Evolutionary conservation across 139 green algal species (phyloP).

Genomic region (Chlamydomonas incerta): DNA sequence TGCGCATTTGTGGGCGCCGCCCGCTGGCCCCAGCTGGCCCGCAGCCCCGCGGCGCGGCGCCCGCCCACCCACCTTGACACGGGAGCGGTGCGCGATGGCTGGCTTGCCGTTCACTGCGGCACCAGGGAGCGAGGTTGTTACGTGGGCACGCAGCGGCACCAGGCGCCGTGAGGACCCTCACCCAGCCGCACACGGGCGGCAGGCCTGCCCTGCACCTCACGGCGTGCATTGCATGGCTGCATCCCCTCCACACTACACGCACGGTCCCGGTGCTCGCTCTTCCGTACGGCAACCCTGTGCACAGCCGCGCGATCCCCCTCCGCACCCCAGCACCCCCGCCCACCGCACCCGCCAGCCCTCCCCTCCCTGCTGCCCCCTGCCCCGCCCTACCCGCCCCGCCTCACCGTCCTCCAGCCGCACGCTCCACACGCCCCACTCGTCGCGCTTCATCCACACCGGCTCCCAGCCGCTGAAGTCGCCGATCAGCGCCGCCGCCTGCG

Average conservation of each 20-base stretch:
- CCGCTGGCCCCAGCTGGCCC: too few species aligned
- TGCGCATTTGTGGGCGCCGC: too few species aligned
- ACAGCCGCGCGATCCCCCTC: neutral
- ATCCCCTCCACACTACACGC: too few species aligned
- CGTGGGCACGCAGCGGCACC: too few species aligned
- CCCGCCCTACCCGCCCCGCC: neutral
- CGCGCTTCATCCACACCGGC: constrained; percentile 73
- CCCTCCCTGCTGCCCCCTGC: neutral
- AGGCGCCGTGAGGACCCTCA: too few species aligned
- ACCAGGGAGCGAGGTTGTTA: neutral
- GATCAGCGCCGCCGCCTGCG: constrained; percentile 74
- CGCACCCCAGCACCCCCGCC: neutral
- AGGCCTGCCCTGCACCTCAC: too few species aligned
- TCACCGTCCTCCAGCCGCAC: constrained; percentile 77
- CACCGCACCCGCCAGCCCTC: neutral
- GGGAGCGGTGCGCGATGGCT: constrained; percentile 82
- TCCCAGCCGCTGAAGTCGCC: constrained; percentile 96
- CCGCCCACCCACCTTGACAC: constrained; percentile 76
- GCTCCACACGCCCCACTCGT: constrained; percentile 89
- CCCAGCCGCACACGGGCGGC: too few species aligned
- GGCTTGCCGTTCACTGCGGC: constrained; percentile 57
- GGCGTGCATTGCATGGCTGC: too few species aligned
- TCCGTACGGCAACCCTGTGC: too few species aligned
- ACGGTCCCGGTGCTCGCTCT: too few species aligned
- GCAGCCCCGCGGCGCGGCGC: too few species aligned